Evolutionary conservation across 179 eudicot species (phyloP).

Genomic region (Vitellaria paradoxa): DNA sequence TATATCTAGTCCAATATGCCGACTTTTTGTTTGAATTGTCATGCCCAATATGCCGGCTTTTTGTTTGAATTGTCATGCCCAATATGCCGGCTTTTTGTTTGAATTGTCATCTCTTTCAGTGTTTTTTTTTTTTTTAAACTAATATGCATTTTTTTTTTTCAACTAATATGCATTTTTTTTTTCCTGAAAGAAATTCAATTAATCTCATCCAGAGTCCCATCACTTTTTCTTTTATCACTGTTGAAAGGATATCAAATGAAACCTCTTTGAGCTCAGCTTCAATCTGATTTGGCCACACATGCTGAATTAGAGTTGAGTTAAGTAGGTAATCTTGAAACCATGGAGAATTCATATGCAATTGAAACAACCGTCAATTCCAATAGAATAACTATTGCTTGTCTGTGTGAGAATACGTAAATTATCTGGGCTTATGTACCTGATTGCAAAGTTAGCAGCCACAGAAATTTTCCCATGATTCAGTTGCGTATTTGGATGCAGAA

Average conservation of each 20-base stretch:
- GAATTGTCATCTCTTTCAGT: not conserved
- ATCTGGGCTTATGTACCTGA: not conserved
- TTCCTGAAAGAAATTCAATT: not conserved
- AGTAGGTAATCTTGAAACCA: not conserved
- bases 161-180: not conserved
- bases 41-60: too few relatives aligned
- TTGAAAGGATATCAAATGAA: not conserved
- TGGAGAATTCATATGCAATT: not conserved
- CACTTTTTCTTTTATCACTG: not conserved
- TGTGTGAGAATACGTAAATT: not conserved
- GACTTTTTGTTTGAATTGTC: too few relatives aligned
- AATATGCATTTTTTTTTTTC: not conserved
- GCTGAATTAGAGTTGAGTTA: not conserved
- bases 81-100: too few relatives aligned
- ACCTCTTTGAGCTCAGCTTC: not conserved
- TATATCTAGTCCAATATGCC: too few relatives aligned
- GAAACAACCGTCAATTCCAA: not conserved
- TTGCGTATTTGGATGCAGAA: not conserved
- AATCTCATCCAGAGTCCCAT: not conserved
- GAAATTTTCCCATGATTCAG: not conserved
- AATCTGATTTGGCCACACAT: not conserved
- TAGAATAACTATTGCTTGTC: not conserved
- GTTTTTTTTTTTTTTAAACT: too few relatives aligned
- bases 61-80: not conserved
- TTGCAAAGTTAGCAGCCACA: not conserved